Conservation (phyloP, 2,329 filamentous ascomycete species). For the Aquanectria penicillioides region DNA sequence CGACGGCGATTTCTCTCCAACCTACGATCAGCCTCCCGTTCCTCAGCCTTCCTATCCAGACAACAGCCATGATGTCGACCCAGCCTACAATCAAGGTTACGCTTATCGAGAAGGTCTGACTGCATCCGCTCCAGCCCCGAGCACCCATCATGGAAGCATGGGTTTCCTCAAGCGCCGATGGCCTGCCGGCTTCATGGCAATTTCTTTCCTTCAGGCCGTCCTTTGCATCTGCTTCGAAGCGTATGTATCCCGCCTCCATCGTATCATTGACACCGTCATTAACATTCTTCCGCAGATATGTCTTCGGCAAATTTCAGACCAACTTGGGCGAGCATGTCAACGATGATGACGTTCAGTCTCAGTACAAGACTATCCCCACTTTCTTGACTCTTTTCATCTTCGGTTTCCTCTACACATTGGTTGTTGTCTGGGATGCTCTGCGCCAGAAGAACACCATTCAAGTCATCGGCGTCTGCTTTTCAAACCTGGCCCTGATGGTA, state of each 20-base stretch:
- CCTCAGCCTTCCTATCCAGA: conserved; percentile 45
- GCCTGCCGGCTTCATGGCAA: conserved; percentile 86
- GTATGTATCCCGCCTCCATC: conserved; percentile 62
- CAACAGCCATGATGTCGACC: conserved; percentile 42
- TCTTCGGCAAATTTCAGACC: conserved; percentile 87
- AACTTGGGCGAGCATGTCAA: conserved; percentile 58
- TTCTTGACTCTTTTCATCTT: conserved; percentile 98
- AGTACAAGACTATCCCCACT: conserved; percentile 83
- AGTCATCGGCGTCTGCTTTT: conserved; percentile 91
- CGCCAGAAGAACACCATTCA: conserved; percentile 98
- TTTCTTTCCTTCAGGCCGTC: conserved; percentile 79
- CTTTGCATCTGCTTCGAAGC: conserved; percentile 86
- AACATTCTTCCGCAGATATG: conserved; percentile 68
- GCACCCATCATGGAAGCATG: conserved; percentile 53
- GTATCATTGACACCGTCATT: conserved; percentile 14
- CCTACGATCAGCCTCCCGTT: conserved; percentile 29
- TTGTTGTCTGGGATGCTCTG: conserved; percentile 92
- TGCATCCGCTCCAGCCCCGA: conserved; percentile 45
- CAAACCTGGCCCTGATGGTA: conserved; percentile 90
- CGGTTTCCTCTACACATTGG: conserved; percentile 90
- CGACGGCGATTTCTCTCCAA: conserved; percentile 35
- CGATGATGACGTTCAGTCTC: conserved; percentile 55
- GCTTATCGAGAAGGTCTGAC: conserved; percentile 51
- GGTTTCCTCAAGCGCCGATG: conserved; percentile 86
- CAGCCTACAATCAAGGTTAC: conserved; percentile 48